Evolutionary conservation across 139 green algal genomes (phyloP), one percentile per base, ranked within the genome.

Genomic region (Edaphochlamys debaryana): DNA sequence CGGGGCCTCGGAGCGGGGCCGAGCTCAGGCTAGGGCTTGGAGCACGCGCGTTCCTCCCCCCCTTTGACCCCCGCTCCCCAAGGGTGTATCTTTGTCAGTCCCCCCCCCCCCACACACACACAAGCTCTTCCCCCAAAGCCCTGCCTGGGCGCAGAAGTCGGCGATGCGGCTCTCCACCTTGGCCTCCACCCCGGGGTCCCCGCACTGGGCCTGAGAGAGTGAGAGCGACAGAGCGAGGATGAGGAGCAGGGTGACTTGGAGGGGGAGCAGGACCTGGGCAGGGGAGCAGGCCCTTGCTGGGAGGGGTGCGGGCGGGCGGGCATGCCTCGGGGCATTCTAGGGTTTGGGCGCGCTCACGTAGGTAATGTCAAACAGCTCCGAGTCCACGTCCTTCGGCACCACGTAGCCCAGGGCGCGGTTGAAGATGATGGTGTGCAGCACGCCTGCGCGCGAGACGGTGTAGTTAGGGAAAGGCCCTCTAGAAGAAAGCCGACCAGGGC

Each of bases 361-460:
- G 32, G 94, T 97, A 32, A 99, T 86, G 66, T 99, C 94, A 71
- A 99, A 96, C 4, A 99, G 92, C 86, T 98, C 94, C 8, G 88
- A 94, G 73, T 98, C 95, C 15, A 96, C 90, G 54, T 98, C 96
- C 9, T 84, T 54, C 0, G 96, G 95, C 40, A 86, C 86, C 17
- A 98, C 92, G 25, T 93, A 88, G 1, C 96, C 96, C 32, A 99
- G 88, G 1, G 96, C 91, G 6, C 96, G 82, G 84, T 96, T 96
- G 85, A 99, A 99, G 7, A 98, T 82, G 50, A 99, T 97, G 30
- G 96, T 99, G 88, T 99, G 96, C 42, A 98, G 73, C 29, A 98
- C 62, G 72, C 93, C 91, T 93, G 86, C 48, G 63, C 40, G n/a
- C n/a, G n/a, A n/a, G n/a, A n/a, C n/a, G n/a, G n/a, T n/a, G n/a